Percentiles rank a stretch among this genome's conserved stretches.
These are phyloP conservation scores for Drechmeria coniospora DNA, from an alignment of 2,329 filamentous ascomycete species.

Conservation along the genomic window DNA sequence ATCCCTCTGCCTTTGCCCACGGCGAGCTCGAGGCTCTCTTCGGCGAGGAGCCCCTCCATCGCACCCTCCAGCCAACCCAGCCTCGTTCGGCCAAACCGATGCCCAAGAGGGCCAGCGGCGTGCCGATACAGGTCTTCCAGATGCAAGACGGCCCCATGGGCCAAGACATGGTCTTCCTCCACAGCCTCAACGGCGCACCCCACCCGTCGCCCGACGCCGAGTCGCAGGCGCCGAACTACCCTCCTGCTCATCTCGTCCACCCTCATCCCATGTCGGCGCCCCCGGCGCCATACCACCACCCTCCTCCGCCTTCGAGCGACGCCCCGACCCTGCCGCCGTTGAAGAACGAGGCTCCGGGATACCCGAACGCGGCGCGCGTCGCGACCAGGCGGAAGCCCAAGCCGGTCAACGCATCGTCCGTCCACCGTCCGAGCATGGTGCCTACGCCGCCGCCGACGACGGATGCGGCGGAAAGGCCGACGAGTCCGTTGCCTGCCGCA, in stretches of 20 bases:
- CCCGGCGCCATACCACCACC: background rate
- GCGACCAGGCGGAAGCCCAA: constrained; percentile 8
- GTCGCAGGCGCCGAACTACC: constrained; percentile 2
- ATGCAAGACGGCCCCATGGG: constrained; percentile 20
- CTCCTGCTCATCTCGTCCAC: constrained; percentile 2
- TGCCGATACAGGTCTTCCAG: constrained; percentile 28
- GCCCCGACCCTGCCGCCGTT: constrained; percentile 9
- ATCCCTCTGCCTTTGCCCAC: constrained; percentile 76
- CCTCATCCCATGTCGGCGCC: background rate
- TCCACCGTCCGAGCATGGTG: constrained; percentile 10
- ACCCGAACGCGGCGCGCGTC: constrained; percentile 4
- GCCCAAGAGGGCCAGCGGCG: constrained; percentile 17
- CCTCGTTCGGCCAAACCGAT: constrained; percentile 10
- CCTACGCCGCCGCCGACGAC: constrained; percentile 25
- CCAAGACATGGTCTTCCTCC: constrained; percentile 20
- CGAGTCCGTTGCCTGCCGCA: constrained; percentile 10
- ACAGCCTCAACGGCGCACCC: constrained; percentile 15
- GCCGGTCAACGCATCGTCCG: background rate
- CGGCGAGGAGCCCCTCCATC: constrained; percentile 39
- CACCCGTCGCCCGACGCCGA: constrained; percentile 4
- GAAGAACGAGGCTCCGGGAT: constrained; percentile 7
- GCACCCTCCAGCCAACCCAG: constrained; percentile 19
- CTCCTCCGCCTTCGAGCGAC: constrained; percentile 4
- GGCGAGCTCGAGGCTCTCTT: constrained; percentile 57
- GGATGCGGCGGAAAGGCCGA: constrained; percentile 18